Evolutionary conservation across 2,329 filamentous ascomycete genomes (phyloP), one percentile per base, ranked within the genome.

Genomic region (Epichloe gansuensis): DNA sequence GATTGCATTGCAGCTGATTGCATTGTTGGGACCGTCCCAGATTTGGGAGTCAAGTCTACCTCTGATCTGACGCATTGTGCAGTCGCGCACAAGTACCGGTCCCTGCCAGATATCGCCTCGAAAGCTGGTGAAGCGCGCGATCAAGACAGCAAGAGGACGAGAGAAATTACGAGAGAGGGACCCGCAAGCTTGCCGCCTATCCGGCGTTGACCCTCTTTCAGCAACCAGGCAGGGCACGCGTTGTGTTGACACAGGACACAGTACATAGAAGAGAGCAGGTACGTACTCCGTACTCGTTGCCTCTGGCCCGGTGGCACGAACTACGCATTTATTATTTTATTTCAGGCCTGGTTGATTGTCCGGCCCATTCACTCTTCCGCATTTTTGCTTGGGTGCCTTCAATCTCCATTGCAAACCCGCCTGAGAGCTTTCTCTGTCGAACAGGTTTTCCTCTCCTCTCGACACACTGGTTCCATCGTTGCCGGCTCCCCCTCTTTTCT

Each of bases 311-410:
- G 42, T 35, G 21, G n/a, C 21, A 11, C 28, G 23, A 25, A 46
- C 9, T 35, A 34, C 41, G 28, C 45, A 48, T 38, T 42, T 46
- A n/a, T n/a, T n/a, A n/a, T n/a, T n/a, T n/a, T n/a, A 15, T 21
- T 21, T 21, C 17, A 15, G n/a, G 3, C 43, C 38, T 44, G 39
- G 39, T 23, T 45, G 34, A 39, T 23, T 25, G 15, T 11, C 48
- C 54, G 54, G 54, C 21, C 54, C 51, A 53, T 55, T 55, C 46
- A 46, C 54, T 51, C 50, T 55, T 53, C 52, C 54, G 49, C 39
- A 38, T 38, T 49, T 50, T 35, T 48, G 44, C 34, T 49, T 41
- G 52, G 46, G 17, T 39, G 48, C 48, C 41, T 31, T 4, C 9
- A 31, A 44, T 51, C 52, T 51, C 52, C 52, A 53, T 50, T 46